Base-by-base conservation (phyloP, 495 filamentous ascomycete genomes). In the Xylaria flabelliformis region DNA sequence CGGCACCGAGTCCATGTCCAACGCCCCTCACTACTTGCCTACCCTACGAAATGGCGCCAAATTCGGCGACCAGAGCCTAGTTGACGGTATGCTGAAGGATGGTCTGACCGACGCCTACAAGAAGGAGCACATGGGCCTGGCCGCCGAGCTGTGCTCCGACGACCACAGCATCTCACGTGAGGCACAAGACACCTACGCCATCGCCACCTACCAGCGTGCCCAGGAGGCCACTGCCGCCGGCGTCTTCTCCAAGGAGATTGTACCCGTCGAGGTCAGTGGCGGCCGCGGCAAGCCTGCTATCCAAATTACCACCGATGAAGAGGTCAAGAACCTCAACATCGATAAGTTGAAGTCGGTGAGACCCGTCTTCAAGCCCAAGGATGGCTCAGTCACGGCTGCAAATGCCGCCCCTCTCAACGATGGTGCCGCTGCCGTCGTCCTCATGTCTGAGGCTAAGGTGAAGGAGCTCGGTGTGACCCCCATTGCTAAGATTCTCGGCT, bases 381-480 rank as follows among this genome's bases (percentile, higher is more conserved):
- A 88, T 53, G 95, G 95, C 72, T 97, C 94, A 67, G 94, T 99
- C 70, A 99, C 96, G 12, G 94, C 96, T n/a, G 94, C 96, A 69
- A 99, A 99, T 83, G 97, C 96, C 13, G 95, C 95, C 0, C 96
- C 96, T 32, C 87, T 99, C 76, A 97, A 95, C 82, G 96, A 99
- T 78, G 96, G 96, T 67, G 94, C 94, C 48, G 89, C 94, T 13
- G 96, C 96, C 66, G 81, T 98, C 61, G 92, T 99, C 63, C 90
- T 99, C 67, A 93, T 95, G 72, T 97, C 94, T 19, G 95, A 95
- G 82, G 90, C 90, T 19, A 95, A 93, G 81, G 84, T 98, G 77
- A 93, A 97, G 84, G 88, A 94, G 82, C 91, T 97, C 71, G 89
- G 90, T 75, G 87, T 98, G 69, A 97, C 91, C 76, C 96, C 96